Evolutionary conservation across 1,284 basidiomycete species (phyloP), one percentile per base, ranked within the genome.

Genomic region (Microbotryomycetes sp.): DNA sequence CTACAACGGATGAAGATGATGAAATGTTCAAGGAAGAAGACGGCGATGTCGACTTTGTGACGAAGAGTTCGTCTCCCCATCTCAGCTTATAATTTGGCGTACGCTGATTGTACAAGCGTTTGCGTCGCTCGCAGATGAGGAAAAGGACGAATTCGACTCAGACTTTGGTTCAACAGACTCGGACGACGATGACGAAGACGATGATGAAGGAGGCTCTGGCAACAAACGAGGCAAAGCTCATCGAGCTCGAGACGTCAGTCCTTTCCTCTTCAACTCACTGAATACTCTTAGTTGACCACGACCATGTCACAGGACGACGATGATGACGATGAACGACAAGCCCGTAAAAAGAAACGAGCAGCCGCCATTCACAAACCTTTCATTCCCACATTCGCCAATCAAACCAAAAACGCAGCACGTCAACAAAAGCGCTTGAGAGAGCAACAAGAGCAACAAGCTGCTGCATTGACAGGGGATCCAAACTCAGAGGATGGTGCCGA

Each of bases 101-200:
- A 22, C 9, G 15, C 45, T 49, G 25, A 30, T 42, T 54, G 25
- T 54, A 30, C 30, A n/a, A 42, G 49, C 28, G 23, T 30, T 23
- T 47, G 26, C 36, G 54, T 46, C 16, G 29, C 60, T 87, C 36
- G 19, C 36, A 42, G 36, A 9, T 19, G 88, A 86, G 55, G 87
- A 90, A 73, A 83, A 86, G 63, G 88, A 89, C 70, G 74, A 85
- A 9, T 88, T 88, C 65, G 87, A 81, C 64, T 87, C 85, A 16
- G 88, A 90, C 73, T 90, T 90, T 70, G 84, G 83, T 63, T 88
- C 86, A 64, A 89, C 67, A 1, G 68, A 67, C 47, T 64, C 87
- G 0, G 88, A 88, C 58, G 85, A 87, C 60, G 87, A 88, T 66
- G 80, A 81, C 54, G 81, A 81, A 29, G 81, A 82, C 5, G 73